Percentiles rank a stretch among this genome's conserved stretches.
Conservation (phyloP, 75 land plant genomes). For the Sequoiadendron giganteum region DNA sequence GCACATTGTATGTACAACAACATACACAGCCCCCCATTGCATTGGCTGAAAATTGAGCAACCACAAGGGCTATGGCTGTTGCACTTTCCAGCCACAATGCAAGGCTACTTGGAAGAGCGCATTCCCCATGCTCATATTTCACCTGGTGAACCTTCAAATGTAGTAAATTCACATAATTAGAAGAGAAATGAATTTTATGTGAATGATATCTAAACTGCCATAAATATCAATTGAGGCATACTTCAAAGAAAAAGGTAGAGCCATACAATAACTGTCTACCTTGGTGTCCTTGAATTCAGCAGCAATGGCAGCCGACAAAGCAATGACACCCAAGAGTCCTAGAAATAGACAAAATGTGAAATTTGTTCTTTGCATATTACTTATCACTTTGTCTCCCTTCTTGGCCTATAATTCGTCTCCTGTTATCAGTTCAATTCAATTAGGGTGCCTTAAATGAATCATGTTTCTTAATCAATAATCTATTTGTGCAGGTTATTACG, state of each 20-base stretch:
- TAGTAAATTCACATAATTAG: too few species aligned
- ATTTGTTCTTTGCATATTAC: neutral
- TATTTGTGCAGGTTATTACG: too few species aligned
- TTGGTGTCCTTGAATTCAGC: constrained; percentile 2
- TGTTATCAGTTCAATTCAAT: neutral
- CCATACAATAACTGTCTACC: neutral
- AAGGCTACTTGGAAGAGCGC: constrained; percentile 5
- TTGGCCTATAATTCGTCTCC: neutral
- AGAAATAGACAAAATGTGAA: neutral
- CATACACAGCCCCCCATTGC: too few species aligned
- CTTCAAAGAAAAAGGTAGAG: neutral
- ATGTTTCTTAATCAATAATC: too few species aligned
- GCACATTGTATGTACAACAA: too few species aligned
- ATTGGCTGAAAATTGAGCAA: too few species aligned
- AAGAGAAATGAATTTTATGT: too few species aligned
- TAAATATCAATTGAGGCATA: too few species aligned
- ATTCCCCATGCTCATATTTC: constrained; percentile 6
- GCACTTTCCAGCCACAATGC: neutral
- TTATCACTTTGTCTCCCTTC: neutral
- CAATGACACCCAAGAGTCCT: neutral
- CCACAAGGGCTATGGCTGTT: too few species aligned
- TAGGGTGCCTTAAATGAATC: too few species aligned
- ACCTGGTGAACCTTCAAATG: too few species aligned
- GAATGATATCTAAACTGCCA: too few species aligned
- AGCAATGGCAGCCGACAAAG: neutral